Conservation (phyloP, 1,284 basidiomycete genomes). For the Moesziomyces parantarcticus region DNA sequence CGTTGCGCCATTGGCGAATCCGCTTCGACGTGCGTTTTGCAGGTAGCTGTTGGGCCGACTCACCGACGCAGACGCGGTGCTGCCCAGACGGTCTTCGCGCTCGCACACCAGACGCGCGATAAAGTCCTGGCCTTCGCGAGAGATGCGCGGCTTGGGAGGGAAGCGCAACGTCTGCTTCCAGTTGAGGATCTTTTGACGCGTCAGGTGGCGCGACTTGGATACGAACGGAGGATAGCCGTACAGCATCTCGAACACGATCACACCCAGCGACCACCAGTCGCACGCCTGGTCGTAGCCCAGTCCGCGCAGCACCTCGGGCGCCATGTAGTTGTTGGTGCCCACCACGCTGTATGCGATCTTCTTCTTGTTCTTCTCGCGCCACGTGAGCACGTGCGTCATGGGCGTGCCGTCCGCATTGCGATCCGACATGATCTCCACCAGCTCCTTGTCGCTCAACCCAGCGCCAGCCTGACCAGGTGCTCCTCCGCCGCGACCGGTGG, state of each 20-base stretch:
- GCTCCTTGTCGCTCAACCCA: conserved; percentile 49
- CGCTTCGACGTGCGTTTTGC: conserved; percentile 78
- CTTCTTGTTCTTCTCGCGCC: conserved; percentile 90
- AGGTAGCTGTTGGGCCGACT: conserved; percentile 81
- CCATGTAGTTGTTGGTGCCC: conserved; percentile 75
- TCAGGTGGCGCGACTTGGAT: conserved; percentile 63
- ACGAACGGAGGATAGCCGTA: conserved; percentile 81
- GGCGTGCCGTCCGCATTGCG: conserved; percentile 62
- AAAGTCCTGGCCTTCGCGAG: conserved; percentile 84
- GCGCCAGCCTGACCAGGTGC: conserved; percentile 28
- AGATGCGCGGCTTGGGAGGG: conserved; percentile 83
- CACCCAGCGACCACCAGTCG: conserved; percentile 97
- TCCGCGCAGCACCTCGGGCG: conserved; percentile 89
- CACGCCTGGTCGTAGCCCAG: conserved; percentile 90
- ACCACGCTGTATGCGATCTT: conserved; percentile 91
- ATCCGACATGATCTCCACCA: conserved; percentile 61
- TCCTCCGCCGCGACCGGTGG: conserved; percentile 24
- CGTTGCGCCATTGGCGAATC: conserved; percentile 73
- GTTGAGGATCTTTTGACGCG: conserved; percentile 74
- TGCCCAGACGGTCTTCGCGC: conserved; percentile 88
- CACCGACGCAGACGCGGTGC: conserved; percentile 77
- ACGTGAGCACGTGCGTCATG: conserved; percentile 73
- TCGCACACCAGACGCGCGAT: conserved; percentile 91
- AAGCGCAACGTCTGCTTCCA: conserved; percentile 89
- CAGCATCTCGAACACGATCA: conserved; percentile 76